These are phyloP conservation scores for Mentha longifolia DNA, from an alignment of 257 asterid genomes.

Conservation along the genomic window DNA sequence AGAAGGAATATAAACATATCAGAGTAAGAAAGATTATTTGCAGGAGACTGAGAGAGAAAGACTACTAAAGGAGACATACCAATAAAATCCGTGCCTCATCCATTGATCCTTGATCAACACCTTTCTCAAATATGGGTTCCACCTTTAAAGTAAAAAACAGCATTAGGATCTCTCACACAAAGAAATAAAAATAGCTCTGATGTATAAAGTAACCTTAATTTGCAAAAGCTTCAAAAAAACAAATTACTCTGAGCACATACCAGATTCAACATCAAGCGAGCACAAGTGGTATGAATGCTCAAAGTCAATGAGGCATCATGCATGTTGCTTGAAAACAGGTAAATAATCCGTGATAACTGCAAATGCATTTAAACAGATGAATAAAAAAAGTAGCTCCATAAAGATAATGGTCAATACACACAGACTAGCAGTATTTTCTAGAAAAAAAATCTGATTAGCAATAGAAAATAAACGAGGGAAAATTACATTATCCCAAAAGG, in stretches of 20 bases:
- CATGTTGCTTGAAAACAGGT: slow-evolving; percentile 99
- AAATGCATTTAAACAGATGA: slow-evolving; percentile 36
- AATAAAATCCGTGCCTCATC: slow-evolving; percentile 92
- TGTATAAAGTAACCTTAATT: slow-evolving; percentile 2
- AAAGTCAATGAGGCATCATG: slow-evolving; percentile 95
- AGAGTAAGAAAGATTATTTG: slow-evolving; percentile 11
- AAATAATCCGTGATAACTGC: slow-evolving; percentile 96
- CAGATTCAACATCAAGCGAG: slow-evolving; percentile 99
- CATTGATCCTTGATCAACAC: slow-evolving; percentile 91
- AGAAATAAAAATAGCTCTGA: background rate
- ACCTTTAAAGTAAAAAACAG: slow-evolving; percentile 55
- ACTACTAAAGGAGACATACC: slow-evolving; percentile 48
- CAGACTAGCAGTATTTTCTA: background rate
- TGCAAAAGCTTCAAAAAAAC: slow-evolving; percentile 13
- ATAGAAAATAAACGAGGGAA: slow-evolving; percentile 10
- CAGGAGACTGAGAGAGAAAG: slow-evolving; percentile 18
- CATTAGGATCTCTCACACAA: slow-evolving; percentile 24
- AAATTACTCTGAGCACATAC: slow-evolving; percentile 46
- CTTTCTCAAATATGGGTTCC: slow-evolving; percentile 98
- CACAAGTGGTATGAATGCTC: slow-evolving; percentile 99
- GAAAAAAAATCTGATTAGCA: background rate
- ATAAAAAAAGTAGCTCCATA: slow-evolving; percentile 22
- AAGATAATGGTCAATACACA: slow-evolving; percentile 16
- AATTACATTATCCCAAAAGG: slow-evolving; percentile 15
- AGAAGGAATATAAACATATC: slow-evolving; percentile 14